Base-by-base conservation (phyloP, 805 yeast species). In the Starmerella tilneyi region DNA sequence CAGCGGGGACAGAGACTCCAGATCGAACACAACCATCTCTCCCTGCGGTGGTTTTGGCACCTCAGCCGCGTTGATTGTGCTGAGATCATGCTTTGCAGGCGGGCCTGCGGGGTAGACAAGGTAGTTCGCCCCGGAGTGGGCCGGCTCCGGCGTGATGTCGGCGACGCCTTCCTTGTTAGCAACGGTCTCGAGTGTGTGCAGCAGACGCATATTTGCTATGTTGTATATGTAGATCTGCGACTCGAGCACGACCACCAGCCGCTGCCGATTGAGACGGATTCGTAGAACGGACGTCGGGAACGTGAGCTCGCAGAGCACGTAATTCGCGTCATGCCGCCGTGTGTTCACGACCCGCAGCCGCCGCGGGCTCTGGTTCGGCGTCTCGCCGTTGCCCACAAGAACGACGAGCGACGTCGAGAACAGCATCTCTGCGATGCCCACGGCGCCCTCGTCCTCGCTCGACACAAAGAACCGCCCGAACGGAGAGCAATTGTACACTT, bases 151-250 rank as follows among this genome's bases (percentile, higher is more conserved):
- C 33, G 51, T 34, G 48, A 54, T 41, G 24, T 65, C 63, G 21
- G 65, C 62, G 3, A 68, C 62, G 19, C 68, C 71, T 11, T 43
- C 44, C 11, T 64, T 65, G 50, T 72, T 79, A 1, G 75, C 65
- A 15, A 67, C 57, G 0, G 78, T 73, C 39, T 81, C 85, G 28
- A 81, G 72, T 1, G 81, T 79, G 56, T 78, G 82, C 33, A 89
- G 61, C 21, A 88, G 72, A 57, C 83, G 78, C 79, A 89, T 86
- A 61, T 94, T 84, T 46, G 92, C 77, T 50, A 89, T 80, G 62
- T 89, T 96, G 65, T 89, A 92, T 38, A 89, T 75, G 60, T 78
- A 83, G 9, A 92, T 76, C 62, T 88, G 94, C 49, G 84, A 89
- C 41, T 76, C 70, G 43, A 89, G 67, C 5, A 83, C 76, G 15